phyloP scores from a whole-genome alignment of 169 alveolate species.

The Perkinsus olseni region DNA sequence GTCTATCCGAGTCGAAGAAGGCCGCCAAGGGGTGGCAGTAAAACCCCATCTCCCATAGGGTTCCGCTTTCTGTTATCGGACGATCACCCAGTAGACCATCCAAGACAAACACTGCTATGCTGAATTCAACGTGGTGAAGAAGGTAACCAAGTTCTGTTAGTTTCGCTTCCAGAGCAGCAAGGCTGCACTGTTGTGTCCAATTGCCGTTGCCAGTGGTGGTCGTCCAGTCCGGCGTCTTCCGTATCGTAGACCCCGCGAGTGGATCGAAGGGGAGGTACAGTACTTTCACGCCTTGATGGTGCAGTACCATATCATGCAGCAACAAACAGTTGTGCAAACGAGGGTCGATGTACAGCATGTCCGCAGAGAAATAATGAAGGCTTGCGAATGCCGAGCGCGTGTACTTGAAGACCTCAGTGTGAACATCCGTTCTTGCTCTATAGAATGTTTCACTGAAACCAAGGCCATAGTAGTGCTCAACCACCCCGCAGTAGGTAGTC shows the following conservation, averaged over 20 bases:
- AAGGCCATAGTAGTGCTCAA: neutral
- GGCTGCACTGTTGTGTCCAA: neutral
- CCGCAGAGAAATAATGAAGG: neutral
- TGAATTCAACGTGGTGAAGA: neutral
- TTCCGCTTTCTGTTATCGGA: neutral
- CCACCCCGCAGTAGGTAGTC: neutral
- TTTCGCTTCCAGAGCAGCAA: neutral
- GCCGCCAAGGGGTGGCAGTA: neutral
- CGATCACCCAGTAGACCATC: neutral
- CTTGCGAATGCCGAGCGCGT: neutral
- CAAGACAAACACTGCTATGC: neutral
- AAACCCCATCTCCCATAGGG: neutral
- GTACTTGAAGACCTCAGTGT: neutral
- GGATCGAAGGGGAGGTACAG: neutral
- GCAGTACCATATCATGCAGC: neutral
- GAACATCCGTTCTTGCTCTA: neutral
- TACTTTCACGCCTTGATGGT: neutral
- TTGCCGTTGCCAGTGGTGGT: neutral
- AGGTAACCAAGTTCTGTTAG: neutral
- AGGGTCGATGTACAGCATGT: neutral
- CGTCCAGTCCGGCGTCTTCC: neutral
- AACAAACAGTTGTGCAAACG: neutral
- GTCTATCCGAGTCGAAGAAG: neutral
- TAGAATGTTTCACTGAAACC: neutral
- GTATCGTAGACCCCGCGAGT: neutral